phyloP scores from a whole-genome alignment of 108 stramenopile species.

The Skeletonema costatum region DNA sequence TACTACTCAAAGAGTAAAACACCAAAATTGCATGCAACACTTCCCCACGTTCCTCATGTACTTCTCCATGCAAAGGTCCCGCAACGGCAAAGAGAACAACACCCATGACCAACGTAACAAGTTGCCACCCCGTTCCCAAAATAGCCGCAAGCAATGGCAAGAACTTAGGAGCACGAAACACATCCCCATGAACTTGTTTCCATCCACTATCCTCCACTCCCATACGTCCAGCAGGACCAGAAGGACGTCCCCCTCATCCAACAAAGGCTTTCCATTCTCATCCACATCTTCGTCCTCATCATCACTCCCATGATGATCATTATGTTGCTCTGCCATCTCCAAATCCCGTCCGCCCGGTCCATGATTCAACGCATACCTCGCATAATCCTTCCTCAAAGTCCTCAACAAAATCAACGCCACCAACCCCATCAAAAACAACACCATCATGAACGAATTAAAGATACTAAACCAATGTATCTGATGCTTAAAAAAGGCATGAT shows the following conservation, averaged over 20 bases:
- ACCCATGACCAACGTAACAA: slow-evolving; percentile 89
- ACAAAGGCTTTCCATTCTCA: slow-evolving; percentile 43
- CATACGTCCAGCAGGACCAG: slow-evolving; percentile 32
- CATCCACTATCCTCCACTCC: slow-evolving; percentile 93
- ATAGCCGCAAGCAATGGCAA: slow-evolving; percentile 91
- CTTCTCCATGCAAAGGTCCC: slow-evolving; percentile 92
- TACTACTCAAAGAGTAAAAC: slow-evolving; percentile 87
- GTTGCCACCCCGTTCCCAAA: slow-evolving; percentile 94
- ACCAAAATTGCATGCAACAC: slow-evolving; percentile 87
- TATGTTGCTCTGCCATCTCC: not conserved
- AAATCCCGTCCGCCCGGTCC: not conserved
- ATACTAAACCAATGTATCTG: slow-evolving; percentile 98
- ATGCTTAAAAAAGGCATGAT: slow-evolving; percentile 95
- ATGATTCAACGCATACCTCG: slow-evolving; percentile 26
- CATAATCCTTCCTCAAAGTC: slow-evolving; percentile 6
- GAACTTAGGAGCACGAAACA: slow-evolving; percentile 90
- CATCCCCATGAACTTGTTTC: slow-evolving; percentile 99
- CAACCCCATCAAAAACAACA: slow-evolving; percentile 2
- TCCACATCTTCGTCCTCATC: not conserved
- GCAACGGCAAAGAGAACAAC: slow-evolving; percentile 95
- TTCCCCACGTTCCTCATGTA: slow-evolving; percentile 97
- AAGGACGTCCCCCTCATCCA: slow-evolving; percentile 25
- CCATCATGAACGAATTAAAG: slow-evolving; percentile 28
- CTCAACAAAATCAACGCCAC: not conserved
- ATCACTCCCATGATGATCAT: not conserved